These are phyloP conservation scores for Trichoderma gamsii DNA, from an alignment of 495 filamentous ascomycete species.

Conservation along the genomic window DNA sequence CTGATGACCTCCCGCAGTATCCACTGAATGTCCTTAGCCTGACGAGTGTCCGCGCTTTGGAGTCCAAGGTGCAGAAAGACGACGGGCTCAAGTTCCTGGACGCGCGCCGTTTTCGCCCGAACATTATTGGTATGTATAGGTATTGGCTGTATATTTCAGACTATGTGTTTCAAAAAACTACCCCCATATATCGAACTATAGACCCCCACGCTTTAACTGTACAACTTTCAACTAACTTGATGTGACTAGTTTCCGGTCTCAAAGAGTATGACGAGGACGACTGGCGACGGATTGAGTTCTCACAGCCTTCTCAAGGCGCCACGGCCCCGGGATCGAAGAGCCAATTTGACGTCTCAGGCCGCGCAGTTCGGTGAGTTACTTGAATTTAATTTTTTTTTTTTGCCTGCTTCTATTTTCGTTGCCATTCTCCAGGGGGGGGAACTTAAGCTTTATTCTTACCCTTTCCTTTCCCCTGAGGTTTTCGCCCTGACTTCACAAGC, in stretches of 20 bases:
- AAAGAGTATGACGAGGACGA: conserved; percentile 56
- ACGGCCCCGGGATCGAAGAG: background rate
- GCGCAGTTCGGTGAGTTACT: conserved; percentile 51
- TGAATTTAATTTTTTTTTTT: background rate
- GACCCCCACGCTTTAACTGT: background rate
- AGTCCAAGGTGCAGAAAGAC: conserved; percentile 47
- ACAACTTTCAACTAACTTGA: background rate
- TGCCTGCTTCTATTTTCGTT: background rate
- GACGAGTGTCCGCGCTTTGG: conserved; percentile 62
- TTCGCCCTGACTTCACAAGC: background rate
- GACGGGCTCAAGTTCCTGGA: conserved; percentile 45
- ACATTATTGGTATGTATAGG: conserved; percentile 57
- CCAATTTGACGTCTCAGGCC: conserved; percentile 55
- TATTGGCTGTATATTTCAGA: background rate
- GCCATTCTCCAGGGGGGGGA: background rate
- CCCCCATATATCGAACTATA: background rate
- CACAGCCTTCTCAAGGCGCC: conserved; percentile 22
- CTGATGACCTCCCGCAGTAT: conserved; percentile 43
- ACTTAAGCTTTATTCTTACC: background rate
- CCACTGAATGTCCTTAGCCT: conserved; percentile 78
- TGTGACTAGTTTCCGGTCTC: conserved; percentile 31
- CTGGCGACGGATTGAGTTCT: conserved; percentile 70
- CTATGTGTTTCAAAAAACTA: background rate
- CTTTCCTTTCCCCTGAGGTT: background rate
- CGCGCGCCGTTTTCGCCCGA: conserved; percentile 71